Evolutionary conservation across 1,139 yeast species (phyloP), one percentile per base, ranked within the genome.

Genomic region (Hyphopichia wangnamkhiaoensis): DNA sequence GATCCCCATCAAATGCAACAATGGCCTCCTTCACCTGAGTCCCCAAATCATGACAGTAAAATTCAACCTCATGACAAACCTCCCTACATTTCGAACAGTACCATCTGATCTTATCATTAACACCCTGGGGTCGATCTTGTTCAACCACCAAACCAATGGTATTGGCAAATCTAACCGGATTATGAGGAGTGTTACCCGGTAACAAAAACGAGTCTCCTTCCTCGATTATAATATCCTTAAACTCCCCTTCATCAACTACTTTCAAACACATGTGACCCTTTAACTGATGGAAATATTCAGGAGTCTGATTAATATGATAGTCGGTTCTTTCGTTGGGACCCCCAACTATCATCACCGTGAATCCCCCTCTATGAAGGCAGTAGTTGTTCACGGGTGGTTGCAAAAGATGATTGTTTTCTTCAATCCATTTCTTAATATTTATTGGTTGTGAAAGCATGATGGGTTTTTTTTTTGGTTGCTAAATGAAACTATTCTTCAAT

Each of bases 301-400:
- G 97, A 0, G 97, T 91, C 53, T 88, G 95, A 56, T 91, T 91
- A 39, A 91, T 79, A 57, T 91, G 98, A 60, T 88, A 91, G 58
- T 91, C 97, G 0, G 96, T 89, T 44, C 97, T 74, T 54, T 84
- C 95, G 59, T 91, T 91, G 2, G 97, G 97, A 0, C 97, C 98
- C 6, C 97, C 97, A 2, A 91, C 95, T 37, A 81, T 79, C 97
- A 91, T 91, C 33, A 89, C 88, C 1, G 97, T 90, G 56, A 87
- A 87, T 0, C 96, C 97, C 3, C 95, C 96, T 35, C 90, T 74
- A 58, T 91, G 96, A 25, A 90, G 79, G 56, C 97, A 88, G 63
- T 65, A 91, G 59, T 91, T 91, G 63, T 89, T 90, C 20, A 91
- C 96, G 1, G 97, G 97, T 2, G 97, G 97, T 58, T 87, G 82